Evolutionary conservation across 495 filamentous ascomycete genomes (phyloP), one percentile per base, ranked within the genome.

Genomic region (Neurospora sp.): DNA sequence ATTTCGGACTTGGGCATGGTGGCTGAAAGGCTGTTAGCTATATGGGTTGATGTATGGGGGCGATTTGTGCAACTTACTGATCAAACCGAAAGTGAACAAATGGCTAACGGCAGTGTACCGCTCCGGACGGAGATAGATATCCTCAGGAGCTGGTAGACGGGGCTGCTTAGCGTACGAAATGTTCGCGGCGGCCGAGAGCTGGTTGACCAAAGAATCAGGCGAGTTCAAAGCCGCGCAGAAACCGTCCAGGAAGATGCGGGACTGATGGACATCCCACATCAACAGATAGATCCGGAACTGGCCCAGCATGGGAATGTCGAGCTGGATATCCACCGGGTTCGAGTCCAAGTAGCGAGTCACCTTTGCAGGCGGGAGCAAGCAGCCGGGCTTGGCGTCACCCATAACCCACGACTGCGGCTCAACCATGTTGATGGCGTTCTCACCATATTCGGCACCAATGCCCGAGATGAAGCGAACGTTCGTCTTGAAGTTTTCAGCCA

Each of bases 201-300:
- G 85, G 45, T 81, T 85, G 48, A 92, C 79, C 39, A 85, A 75
- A 19, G 86, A 86, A 37, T 80, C 78, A 62, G 75, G 72, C 17
- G 82, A 81, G 8, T 79, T 73, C 71, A 89, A 77, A 15, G 80
- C 77, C 37, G 83, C 77, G 72, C 86, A 90, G 71, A 92, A 81
- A 0, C 78, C 81, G 6, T 84, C 80, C 48, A 92, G 83, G 75
- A 91, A 91, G 3, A 77, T 77, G 72, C 78, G 79, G 0, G 87
- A 83, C n/a, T 81, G 78, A 34, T 83, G 79, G 21, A 90, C 82
- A 74, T 90, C 83, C 59, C 86, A 86, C 15, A 88, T 85, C 69
- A 92, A 85, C 71, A 92, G 84, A 78, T 89, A 92, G 31, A 92
- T 84, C 28, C 89, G 84, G 81, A 92, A 93, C 74, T 92, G 91